Base-by-base conservation (phyloP, 306 rosid species). In the Medicago truncatula region DNA sequence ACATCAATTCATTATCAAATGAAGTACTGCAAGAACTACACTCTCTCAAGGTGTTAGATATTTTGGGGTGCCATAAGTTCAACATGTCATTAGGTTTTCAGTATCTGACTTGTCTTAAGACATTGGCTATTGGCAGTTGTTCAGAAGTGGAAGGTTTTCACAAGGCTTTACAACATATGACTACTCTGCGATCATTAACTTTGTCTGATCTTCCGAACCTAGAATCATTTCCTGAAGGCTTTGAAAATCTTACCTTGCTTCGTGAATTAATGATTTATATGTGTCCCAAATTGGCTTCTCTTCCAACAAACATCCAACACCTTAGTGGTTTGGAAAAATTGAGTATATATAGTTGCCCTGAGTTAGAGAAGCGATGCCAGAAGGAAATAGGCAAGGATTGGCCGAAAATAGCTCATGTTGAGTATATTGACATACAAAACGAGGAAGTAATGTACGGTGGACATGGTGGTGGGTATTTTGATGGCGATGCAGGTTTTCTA, bases 141-240 rank as follows among this genome's bases (percentile, higher is more conserved):
- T 14, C 25, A 0, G 17, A 49, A 2, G 73, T 73, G 4, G 18
- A 60, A 20, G 76, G 31, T 17, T 23, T 82, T 0, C 40, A 34
- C 18, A 76, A 64, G 18, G 71, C 71, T 64, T 76, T 82, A 39
- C 61, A 67, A 17, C 68, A 72, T 58, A 67, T 60, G 43, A 57
- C 72, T n/a, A 0, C 52, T 8, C 2, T 72, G 0, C 3, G 6
- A 20, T 15, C 8, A 0, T 71, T 17, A 50, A 50, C 18, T 1
- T n/a, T 50, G 3, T 50, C 9, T 7, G 57, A 50, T n/a, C 57
- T 50, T 15, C 72, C 72, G 17, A 72, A 76, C n/a, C 57, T 76
- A 39, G 14, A 5, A 16, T 65, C 17, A 7, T 18, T 65, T 23
- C 75, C 75, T 56, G 50, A 81, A 1, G 63, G 75, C 1, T 11